Percentiles rank a stretch among this genome's conserved stretches.
Conservation (phyloP, 169 alveolate species). For the Toxoplasma gondii region DNA sequence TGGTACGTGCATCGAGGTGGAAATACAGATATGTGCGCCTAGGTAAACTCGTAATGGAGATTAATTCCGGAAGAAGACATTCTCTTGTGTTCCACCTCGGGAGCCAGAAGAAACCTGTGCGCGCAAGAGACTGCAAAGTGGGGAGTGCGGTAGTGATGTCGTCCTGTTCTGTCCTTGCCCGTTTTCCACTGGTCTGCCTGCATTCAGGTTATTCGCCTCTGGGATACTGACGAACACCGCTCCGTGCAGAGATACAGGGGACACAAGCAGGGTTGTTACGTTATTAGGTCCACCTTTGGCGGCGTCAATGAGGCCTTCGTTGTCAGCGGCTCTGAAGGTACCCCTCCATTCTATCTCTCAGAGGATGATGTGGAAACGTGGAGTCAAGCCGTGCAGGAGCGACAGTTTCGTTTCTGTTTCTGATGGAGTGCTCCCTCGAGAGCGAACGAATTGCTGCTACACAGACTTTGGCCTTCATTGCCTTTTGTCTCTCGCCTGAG, state of each 20-base stretch:
- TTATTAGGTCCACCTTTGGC: slow-evolving; percentile 84
- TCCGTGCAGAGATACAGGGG: slow-evolving; percentile 82
- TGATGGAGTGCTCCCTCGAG: too few species aligned
- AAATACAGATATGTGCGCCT: too few species aligned
- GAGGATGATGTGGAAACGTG: neutral
- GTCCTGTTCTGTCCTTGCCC: neutral
- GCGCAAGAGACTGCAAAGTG: too few species aligned
- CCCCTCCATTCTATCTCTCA: neutral
- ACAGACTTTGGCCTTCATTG: too few species aligned
- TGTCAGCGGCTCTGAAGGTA: slow-evolving; percentile 86
- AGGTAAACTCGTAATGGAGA: too few species aligned
- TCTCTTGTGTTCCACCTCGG: too few species aligned
- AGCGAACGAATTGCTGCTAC: too few species aligned
- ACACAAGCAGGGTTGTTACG: slow-evolving; percentile 84
- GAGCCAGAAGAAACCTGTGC: too few species aligned
- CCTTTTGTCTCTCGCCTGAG: too few species aligned
- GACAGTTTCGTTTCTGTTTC: too few species aligned
- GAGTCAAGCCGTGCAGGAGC: neutral
- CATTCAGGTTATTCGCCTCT: slow-evolving; percentile 58
- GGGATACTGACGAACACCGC: slow-evolving; percentile 63
- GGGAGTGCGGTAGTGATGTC: neutral
- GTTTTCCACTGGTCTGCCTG: neutral
- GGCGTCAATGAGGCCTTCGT: slow-evolving; percentile 84
- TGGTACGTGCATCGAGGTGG: too few species aligned
- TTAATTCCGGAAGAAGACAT: too few species aligned